Percentiles rank a stretch among this genome's conserved stretches.
These are phyloP conservation scores for Aspergillus jensenii DNA, from an alignment of 2,329 filamentous ascomycete species.

Conservation along the genomic window DNA sequence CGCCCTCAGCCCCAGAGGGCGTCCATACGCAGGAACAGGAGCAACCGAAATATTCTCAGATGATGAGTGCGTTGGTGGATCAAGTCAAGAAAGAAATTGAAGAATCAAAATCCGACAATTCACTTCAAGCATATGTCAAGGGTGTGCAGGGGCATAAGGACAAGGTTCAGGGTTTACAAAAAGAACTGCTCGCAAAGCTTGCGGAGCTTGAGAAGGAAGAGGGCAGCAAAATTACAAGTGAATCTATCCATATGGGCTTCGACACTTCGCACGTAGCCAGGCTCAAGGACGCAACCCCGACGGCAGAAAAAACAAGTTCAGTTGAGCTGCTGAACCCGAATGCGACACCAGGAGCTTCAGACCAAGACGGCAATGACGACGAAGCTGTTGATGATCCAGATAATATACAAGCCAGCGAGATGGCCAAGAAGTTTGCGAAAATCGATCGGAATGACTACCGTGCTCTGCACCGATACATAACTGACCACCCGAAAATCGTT, in stretches of 20 bases:
- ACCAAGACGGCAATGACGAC: conserved; percentile 50
- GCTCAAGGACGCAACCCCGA: conserved; percentile 45
- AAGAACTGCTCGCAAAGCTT: conserved; percentile 71
- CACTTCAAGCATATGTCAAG: conserved; percentile 73
- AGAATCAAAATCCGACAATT: conserved; percentile 65
- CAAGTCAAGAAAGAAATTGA: conserved; percentile 86
- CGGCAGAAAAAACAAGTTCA: conserved; percentile 41
- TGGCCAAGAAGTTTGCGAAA: conserved; percentile 77
- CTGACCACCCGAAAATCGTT: conserved; percentile 74
- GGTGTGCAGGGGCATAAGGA: conserved; percentile 74
- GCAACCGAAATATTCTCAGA: conserved; percentile 86
- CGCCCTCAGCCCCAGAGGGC: conserved; percentile 72
- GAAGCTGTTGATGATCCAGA: conserved; percentile 63
- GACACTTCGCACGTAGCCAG: conserved; percentile 81
- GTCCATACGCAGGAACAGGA: conserved; percentile 74
- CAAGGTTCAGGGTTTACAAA: conserved; percentile 77
- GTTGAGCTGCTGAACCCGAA: conserved; percentile 77
- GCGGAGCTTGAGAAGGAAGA: conserved; percentile 83
- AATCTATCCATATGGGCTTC: conserved; percentile 84
- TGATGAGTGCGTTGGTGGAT: conserved; percentile 96
- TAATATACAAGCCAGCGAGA: conserved; percentile 71
- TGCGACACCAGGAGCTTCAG: conserved; percentile 36
- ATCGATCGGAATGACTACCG: conserved; percentile 76
- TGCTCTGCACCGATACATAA: conserved; percentile 72
- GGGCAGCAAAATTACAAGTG: conserved; percentile 87